Percentiles rank a stretch among this genome's conserved stretches.
Conservation (phyloP, 1,284 basidiomycete species). For the Ceraceosorus guamensis region DNA sequence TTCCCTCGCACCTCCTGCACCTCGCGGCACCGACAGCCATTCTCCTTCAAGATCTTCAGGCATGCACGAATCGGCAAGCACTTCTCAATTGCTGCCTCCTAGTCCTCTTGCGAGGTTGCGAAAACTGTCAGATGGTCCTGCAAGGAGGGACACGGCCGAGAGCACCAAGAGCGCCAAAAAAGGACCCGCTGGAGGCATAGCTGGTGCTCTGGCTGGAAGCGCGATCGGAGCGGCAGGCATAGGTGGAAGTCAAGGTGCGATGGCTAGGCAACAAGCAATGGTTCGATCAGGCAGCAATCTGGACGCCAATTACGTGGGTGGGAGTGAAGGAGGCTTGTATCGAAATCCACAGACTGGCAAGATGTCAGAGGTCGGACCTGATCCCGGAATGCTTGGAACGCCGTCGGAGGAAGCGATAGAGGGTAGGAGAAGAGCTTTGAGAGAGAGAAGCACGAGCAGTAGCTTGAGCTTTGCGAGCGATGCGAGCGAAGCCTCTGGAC, state of each 20-base stretch:
- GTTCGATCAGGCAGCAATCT: neutral
- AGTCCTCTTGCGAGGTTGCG: conserved; percentile 19
- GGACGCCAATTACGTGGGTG: conserved; percentile 7
- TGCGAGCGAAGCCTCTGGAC: conserved; percentile 16
- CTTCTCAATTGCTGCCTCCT: conserved; percentile 5
- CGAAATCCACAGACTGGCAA: conserved; percentile 29
- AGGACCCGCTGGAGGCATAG: conserved; percentile 24
- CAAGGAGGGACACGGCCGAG: conserved; percentile 13
- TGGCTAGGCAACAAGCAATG: too few species aligned
- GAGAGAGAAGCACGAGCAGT: neutral
- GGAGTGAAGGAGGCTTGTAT: conserved; percentile 27
- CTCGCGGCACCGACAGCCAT: neutral
- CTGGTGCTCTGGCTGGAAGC: conserved; percentile 35
- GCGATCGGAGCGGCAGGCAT: conserved; percentile 24
- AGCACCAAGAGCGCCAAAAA: conserved; percentile 7
- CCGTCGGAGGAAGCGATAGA: neutral
- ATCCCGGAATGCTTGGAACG: neutral
- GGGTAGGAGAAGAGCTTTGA: neutral
- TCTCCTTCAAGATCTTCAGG: neutral
- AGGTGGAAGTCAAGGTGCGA: conserved; percentile 10
- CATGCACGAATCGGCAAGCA: conserved; percentile 6
- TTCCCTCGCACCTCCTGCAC: neutral
- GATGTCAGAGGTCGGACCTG: conserved; percentile 16
- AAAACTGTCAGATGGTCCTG: conserved; percentile 22
- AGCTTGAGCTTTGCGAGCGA: neutral